Conservation (phyloP, 2,329 filamentous ascomycete genomes). For the Dothidotthia symphoricarpi region DNA sequence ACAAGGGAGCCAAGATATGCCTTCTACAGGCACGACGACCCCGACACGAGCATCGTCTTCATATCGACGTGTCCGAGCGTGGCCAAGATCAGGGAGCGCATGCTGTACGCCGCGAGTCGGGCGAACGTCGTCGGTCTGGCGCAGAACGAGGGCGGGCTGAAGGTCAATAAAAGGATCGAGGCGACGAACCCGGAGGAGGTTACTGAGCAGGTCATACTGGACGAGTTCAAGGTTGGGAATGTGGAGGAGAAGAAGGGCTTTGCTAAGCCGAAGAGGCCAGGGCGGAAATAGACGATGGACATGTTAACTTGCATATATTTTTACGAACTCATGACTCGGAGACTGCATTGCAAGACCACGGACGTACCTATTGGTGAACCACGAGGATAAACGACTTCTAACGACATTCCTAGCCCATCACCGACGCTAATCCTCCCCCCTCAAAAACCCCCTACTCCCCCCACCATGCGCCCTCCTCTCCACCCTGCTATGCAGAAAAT, state of each 20-base stretch:
- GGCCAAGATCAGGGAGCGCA: conserved; percentile 76
- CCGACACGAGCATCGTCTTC: conserved; percentile 64
- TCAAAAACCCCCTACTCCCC: conserved; percentile 35
- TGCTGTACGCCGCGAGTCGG: conserved; percentile 72
- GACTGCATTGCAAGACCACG: too few relatives aligned
- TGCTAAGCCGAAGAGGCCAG: conserved; percentile 75
- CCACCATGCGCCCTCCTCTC: conserved; percentile 30
- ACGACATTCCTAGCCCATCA: background rate
- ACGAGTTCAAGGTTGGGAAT: conserved; percentile 69
- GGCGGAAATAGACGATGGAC: conserved; percentile 48
- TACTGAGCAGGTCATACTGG: conserved; percentile 62
- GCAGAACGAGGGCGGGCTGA: conserved; percentile 62
- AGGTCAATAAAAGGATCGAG: conserved; percentile 67
- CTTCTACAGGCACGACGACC: conserved; percentile 69
- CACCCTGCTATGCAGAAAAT: conserved; percentile 22
- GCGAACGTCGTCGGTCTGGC: conserved; percentile 63
- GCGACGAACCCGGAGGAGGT: conserved; percentile 67
- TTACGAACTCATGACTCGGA: too few relatives aligned
- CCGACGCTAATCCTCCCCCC: conserved; percentile 21
- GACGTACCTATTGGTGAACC: too few relatives aligned
- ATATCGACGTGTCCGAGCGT: conserved; percentile 76
- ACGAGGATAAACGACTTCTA: too few relatives aligned
- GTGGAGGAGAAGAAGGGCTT: conserved; percentile 69
- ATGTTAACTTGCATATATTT: background rate
- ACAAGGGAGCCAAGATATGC: conserved; percentile 70